Evolutionary conservation across 129 eudicot species (phyloP), one percentile per base, ranked within the genome.

Genomic region (Solidago caesia): DNA sequence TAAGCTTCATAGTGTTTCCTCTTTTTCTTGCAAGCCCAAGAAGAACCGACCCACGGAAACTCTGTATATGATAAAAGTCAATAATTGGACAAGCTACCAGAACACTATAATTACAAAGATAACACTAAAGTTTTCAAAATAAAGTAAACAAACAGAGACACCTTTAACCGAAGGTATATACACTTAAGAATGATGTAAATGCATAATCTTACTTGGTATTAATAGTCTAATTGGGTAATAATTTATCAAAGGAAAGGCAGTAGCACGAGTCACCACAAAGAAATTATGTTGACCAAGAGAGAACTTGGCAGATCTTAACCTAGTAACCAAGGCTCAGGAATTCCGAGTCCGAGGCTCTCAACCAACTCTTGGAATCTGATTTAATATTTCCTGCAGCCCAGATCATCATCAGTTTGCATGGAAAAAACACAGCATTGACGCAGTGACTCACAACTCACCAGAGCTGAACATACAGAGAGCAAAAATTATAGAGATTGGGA

Each of bases 271-370:
- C 74, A 45, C 21, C 65, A 33, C 52, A 42, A 51, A 58, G 74
- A 71, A 64, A 75, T 48, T 59, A 79, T 70, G 74, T 70, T 67
- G 67, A 78, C 82, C 78, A 80, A 52, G 42, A 77, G 81, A 80
- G 81, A 84, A 78, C 85, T 75, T 82, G 77, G 68, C 74, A 83
- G 92, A 84, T 81, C 84, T 79, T 82, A 77, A 89, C 91, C 96
- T 87, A 92, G 82, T 63, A 76, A 64, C 43, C 85, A 76, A 85
- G 85, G 85, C 76, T 77, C 57, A 81, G 85, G 82, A 79, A 84
- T 81, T 85, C 89, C 88, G 85, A 85, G 88, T 85, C 89, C 88
- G 85, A 85, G 88, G 87, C 89, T 87, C 89, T 89, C 90, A 89
- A 89, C 90, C 90, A 85, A 92, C 92, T 85, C 89, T 87, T 91